These are phyloP conservation scores for Moricandia arvensis DNA, from an alignment of 345 rosid species.

Conservation along the genomic window DNA sequence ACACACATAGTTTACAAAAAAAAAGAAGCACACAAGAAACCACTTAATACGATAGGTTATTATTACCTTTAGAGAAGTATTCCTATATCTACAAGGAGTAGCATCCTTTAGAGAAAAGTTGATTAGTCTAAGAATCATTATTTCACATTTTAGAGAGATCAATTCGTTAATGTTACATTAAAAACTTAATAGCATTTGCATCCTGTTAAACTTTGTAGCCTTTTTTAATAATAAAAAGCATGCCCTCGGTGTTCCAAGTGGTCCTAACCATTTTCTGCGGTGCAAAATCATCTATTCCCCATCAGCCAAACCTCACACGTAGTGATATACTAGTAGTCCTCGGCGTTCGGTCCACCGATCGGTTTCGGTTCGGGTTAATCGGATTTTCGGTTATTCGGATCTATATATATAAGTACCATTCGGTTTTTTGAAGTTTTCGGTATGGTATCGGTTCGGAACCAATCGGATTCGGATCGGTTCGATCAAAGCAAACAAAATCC, in stretches of 20 bases:
- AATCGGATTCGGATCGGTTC: too few species aligned
- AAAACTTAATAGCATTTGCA: neutral
- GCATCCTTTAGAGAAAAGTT: neutral
- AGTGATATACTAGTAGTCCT: too few species aligned
- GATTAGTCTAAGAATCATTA: neutral
- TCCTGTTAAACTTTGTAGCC: neutral
- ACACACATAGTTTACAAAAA: neutral
- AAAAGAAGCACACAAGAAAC: neutral
- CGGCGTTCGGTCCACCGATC: too few species aligned
- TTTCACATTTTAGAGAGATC: neutral
- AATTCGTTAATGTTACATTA: neutral
- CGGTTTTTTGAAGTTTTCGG: too few species aligned
- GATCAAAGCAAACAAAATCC: too few species aligned
- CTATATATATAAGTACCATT: too few species aligned
- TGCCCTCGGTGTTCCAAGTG: neutral
- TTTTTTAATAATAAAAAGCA: neutral
- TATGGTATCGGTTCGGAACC: too few species aligned
- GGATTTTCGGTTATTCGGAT: too few species aligned
- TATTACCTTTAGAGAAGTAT: too few species aligned
- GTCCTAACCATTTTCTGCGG: neutral
- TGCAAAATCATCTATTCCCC: neutral
- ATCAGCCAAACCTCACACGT: neutral
- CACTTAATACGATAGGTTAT: neutral
- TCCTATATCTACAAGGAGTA: too few species aligned
- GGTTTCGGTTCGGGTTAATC: too few species aligned